Evolutionary conservation across 345 rosid species (phyloP), one percentile per base, ranked within the genome.

Genomic region (Corymbia maculata): DNA sequence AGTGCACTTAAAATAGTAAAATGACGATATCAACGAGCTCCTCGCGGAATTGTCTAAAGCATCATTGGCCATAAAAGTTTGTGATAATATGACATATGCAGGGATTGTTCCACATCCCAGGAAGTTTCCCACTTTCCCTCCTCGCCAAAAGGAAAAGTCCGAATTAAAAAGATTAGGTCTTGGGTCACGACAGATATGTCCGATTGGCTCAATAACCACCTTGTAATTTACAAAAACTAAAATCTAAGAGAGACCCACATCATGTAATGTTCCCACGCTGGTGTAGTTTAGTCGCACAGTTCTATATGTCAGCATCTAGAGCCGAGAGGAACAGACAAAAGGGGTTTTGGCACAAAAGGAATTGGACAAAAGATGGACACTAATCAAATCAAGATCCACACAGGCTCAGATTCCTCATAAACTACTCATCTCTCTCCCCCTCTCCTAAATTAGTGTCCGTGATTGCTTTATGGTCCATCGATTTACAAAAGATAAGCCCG

Each of bases 211-310:
- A 75, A 75, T 28, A 75, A 19, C 84, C 84, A 42, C 45, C 22
- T 42, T 75, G 84, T 11, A 75, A 75, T 42, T 52, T 51, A 28
- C 86, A 88, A 24, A 19, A 12, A 79, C 15, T 9, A 42, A 70
- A 19, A n/a, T n/a, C 16, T 4, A 32, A 32, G 24, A 70, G 17
- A 70, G 8, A 22, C 84, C 49, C 22, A 1, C 17, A 52, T 52
- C 64, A 44, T 75, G 51, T 88, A 53, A 87, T 92, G 88, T 86
- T 93, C 92, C 93, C 51, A 92, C 89, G 94, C 90, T 88, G 93
- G 93, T 94, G 93, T 93, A 89, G 90, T 89, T 89, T 89, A 86
- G 92, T 90, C 88, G 88, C 90, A 85, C 80, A 44, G 85, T 90
- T 88, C 82, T 55, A 17, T 75, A 91, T 36, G 42, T 86, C 93